phyloP scores from a whole-genome alignment of 305 asterid species.

The Stenogyne calaminthoides region DNA sequence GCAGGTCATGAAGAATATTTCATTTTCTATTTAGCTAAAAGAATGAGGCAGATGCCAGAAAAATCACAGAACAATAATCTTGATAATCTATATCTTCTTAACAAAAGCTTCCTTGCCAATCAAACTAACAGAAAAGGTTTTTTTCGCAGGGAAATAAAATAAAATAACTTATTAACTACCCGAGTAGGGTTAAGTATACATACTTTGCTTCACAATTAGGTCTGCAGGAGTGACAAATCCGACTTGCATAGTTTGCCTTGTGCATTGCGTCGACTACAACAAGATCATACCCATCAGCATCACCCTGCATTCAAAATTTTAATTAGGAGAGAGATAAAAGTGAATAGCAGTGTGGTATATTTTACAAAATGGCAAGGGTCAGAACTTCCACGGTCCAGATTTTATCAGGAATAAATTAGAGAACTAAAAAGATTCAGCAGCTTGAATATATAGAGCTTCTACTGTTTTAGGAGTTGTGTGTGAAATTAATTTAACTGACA shows the following conservation, averaged over 20 bases:
- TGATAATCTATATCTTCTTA: neutral
- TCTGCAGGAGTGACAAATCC: conserved; percentile 98
- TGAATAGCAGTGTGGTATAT: neutral
- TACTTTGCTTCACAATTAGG: conserved; percentile 99
- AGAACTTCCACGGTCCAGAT: neutral
- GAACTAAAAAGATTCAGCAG: conserved; percentile 1
- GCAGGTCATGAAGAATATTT: neutral
- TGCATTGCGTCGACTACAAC: conserved; percentile 99
- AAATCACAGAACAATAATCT: neutral
- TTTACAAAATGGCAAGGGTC: conserved; percentile 1
- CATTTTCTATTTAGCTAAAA: neutral
- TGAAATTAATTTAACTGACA: neutral
- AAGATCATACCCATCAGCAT: conserved; percentile 98
- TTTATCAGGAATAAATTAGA: neutral
- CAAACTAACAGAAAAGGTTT: neutral
- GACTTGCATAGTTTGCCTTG: conserved; percentile 98
- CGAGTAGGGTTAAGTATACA: conserved; percentile 30
- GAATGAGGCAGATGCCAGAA: neutral
- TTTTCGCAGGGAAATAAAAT: neutral
- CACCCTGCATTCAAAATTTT: conserved; percentile 71
- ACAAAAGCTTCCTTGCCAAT: neutral
- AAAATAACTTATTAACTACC: neutral
- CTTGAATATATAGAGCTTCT: neutral
- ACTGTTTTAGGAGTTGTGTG: neutral
- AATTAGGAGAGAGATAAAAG: conserved; percentile 19